Evolutionary conservation across 345 rosid genomes (phyloP).

Genomic region (Lepidium sativum): DNA sequence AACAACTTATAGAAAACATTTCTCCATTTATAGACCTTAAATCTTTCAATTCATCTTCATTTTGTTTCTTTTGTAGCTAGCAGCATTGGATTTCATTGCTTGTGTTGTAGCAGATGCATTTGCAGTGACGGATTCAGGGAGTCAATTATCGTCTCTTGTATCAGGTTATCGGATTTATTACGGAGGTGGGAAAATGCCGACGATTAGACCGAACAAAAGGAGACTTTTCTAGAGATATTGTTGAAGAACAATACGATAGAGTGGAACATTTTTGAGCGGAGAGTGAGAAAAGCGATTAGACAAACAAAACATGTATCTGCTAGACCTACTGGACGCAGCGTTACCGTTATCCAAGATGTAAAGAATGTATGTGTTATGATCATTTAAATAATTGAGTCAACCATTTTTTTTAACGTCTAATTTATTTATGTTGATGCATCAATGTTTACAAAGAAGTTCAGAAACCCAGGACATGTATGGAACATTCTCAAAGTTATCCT

Average conservation of each 20-base stretch:
- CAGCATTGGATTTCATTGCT: conserved; percentile 65
- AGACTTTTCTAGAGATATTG: conserved; percentile 67
- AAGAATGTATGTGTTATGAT: conserved; percentile 65
- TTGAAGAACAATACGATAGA: conserved; percentile 60
- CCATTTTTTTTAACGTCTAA: no score
- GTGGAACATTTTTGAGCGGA: conserved; percentile 76
- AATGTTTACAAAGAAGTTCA: no score
- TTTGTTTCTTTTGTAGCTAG: conserved; percentile 3
- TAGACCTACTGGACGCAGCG: conserved; percentile 73
- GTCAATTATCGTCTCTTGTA: conserved; percentile 86
- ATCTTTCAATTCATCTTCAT: background rate
- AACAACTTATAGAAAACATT: background rate
- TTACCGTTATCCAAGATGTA: conserved; percentile 82
- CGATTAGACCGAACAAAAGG: conserved; percentile 74
- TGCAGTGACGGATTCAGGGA: conserved; percentile 97
- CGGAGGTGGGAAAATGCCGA: conserved; percentile 90
- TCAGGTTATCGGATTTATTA: conserved; percentile 82
- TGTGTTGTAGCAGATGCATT: conserved; percentile 84
- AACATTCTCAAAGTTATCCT: no score
- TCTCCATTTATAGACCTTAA: background rate
- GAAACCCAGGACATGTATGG: no score
- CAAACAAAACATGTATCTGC: conserved; percentile 74
- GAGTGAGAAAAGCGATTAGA: conserved; percentile 80
- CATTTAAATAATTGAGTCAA: no score
- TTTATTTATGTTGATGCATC: no score